These are phyloP conservation scores for Aspergillus brunneoviolaceus DNA, from an alignment of 2,329 filamentous ascomycete genomes.

Conservation along the genomic window DNA sequence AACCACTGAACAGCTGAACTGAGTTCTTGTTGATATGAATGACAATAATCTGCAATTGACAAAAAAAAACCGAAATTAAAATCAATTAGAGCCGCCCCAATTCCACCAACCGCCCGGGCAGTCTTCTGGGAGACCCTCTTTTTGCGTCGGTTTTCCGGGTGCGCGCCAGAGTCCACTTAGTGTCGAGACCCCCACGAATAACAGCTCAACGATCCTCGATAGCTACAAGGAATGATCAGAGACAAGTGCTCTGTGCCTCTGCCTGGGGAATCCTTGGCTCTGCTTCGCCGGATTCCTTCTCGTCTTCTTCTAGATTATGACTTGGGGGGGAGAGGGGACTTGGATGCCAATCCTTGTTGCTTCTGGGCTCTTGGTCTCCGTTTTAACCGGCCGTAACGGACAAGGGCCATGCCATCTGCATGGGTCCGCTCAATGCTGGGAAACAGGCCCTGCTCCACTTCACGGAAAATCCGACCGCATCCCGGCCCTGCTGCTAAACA, in stretches of 20 bases:
- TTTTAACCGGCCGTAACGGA: background rate
- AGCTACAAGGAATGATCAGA: slow-evolving; percentile 7
- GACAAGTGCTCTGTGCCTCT: slow-evolving; percentile 1
- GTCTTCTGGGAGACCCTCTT: slow-evolving; percentile 16
- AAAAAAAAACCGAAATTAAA: background rate
- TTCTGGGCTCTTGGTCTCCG: background rate
- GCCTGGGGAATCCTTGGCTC: background rate
- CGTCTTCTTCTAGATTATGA: slow-evolving; percentile 2
- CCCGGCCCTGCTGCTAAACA: background rate
- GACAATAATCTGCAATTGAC: too few relatives aligned
- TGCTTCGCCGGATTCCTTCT: background rate
- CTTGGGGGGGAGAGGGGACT: too few relatives aligned
- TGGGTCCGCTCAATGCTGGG: background rate
- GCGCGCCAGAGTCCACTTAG: slow-evolving; percentile 12
- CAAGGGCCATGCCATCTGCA: background rate
- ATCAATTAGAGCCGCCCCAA: background rate
- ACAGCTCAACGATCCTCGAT: slow-evolving; percentile 14
- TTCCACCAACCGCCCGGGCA: background rate
- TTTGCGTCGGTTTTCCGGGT: slow-evolving; percentile 8
- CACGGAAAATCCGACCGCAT: background rate
- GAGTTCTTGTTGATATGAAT: too few relatives aligned
- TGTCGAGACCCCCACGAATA: slow-evolving; percentile 18
- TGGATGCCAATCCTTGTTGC: background rate
- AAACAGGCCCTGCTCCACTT: background rate
- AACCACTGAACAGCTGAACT: too few relatives aligned